Evolutionary conservation across 2,329 filamentous ascomycete species (phyloP).

Genomic region (Nemania bipapillata): DNA sequence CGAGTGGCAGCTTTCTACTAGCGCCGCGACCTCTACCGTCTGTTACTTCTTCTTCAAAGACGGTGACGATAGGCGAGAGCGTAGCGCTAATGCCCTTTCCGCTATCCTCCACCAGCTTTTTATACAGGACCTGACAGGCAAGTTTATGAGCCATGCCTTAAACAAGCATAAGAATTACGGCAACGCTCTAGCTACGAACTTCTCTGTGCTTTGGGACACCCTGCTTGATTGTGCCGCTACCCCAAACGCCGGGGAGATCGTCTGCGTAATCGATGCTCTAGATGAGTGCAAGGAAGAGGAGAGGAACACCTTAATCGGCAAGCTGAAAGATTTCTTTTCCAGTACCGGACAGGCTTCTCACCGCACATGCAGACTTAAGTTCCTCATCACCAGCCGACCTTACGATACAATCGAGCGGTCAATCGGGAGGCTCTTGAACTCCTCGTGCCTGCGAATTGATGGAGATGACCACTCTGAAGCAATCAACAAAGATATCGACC

Average conservation of each 20-base stretch:
- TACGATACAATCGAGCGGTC: slow-evolving; percentile 9
- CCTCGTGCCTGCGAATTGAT: slow-evolving; percentile 7
- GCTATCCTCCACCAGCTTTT: slow-evolving; percentile 24
- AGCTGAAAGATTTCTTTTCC: slow-evolving; percentile 1
- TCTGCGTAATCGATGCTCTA: slow-evolving; percentile 21
- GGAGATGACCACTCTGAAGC: slow-evolving; percentile 10
- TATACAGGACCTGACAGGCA: neutral
- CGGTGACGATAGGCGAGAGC: neutral
- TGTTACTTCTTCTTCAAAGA: slow-evolving; percentile 31
- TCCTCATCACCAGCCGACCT: slow-evolving; percentile 21
- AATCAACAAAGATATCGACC: slow-evolving; percentile 14
- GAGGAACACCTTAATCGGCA: neutral
- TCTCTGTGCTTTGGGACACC: slow-evolving; percentile 17
- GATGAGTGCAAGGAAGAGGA: slow-evolving; percentile 15
- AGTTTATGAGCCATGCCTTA: slow-evolving; percentile 4
- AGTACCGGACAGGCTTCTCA: neutral
- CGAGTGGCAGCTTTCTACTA: slow-evolving; percentile 11
- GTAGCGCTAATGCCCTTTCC: slow-evolving; percentile 1
- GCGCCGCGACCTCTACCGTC: neutral
- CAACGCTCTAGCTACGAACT: neutral
- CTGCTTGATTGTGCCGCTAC: slow-evolving; percentile 4
- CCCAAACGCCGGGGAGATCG: slow-evolving; percentile 8
- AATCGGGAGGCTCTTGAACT: neutral
- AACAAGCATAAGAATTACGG: neutral
- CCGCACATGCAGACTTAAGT: slow-evolving; percentile 13